A percentile compares a stretch with the other conserved stretches of the same genome.
Conservation (phyloP, 768 basidiomycete genomes). For the Naganishia kalamii region DNA sequence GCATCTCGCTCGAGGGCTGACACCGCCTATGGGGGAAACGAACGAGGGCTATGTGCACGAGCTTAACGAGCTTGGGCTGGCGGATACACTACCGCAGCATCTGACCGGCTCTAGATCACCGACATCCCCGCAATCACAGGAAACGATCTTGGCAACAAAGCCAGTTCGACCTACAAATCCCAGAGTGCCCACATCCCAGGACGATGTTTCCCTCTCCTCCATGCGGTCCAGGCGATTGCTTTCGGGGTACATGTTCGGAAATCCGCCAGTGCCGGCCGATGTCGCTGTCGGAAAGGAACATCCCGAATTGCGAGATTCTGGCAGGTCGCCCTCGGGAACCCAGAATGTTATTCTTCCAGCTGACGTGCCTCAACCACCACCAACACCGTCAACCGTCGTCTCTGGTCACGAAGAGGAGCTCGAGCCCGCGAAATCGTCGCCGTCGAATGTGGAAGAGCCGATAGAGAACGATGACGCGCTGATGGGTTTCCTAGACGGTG, state of each 20-base stretch:
- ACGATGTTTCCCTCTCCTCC: slow-evolving; percentile 31
- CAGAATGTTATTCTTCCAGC: neutral
- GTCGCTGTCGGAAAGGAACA: neutral
- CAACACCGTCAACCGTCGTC: slow-evolving; percentile 9
- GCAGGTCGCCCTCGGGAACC: neutral
- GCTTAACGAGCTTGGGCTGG: neutral
- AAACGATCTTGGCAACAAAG: neutral
- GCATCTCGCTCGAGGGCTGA: neutral
- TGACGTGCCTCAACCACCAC: neutral
- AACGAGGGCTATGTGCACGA: neutral
- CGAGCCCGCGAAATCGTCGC: neutral
- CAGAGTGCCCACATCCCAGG: slow-evolving; percentile 11
- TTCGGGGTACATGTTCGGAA: slow-evolving; percentile 43
- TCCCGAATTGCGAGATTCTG: neutral
- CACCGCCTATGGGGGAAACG: neutral
- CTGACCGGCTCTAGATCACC: neutral
- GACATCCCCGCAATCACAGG: neutral
- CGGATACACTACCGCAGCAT: neutral
- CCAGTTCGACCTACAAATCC: slow-evolving; percentile 30
- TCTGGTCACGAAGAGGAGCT: slow-evolving; percentile 14
- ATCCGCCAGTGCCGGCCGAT: neutral
- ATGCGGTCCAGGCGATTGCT: slow-evolving; percentile 33
- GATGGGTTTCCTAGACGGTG: slow-evolving; percentile 43
- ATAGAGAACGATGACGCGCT: slow-evolving; percentile 30
- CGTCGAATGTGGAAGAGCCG: neutral